A percentile compares a stretch with the other conserved stretches of the same genome.
Evolutionary conservation across 129 eudicot species (phyloP).

Genomic region (Pseudognaphalium luteoalbum): DNA sequence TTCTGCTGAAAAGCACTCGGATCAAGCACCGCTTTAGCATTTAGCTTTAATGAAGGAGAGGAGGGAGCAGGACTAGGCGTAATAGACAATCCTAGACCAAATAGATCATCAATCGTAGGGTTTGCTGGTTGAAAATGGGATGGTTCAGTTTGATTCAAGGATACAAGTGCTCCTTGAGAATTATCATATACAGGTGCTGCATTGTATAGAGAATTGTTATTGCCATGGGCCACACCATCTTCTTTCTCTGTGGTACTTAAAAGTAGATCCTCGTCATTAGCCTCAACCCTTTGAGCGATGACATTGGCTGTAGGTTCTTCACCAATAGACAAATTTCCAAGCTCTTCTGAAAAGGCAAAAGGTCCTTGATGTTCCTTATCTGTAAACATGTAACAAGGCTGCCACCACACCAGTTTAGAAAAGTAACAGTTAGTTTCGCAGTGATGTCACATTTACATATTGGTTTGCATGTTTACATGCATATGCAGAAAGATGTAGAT

Average conservation of each 20-base stretch:
- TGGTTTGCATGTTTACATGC: not conserved
- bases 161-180: slow-evolving; percentile 61
- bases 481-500: slow-evolving; percentile 12
- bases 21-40: slow-evolving; percentile 77
- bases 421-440: slow-evolving; percentile 8
- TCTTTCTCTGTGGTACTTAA: slow-evolving; percentile 75
- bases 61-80: slow-evolving; percentile 50
- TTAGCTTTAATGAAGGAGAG: slow-evolving; percentile 57
- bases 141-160: slow-evolving; percentile 40
- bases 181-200: slow-evolving; percentile 31
- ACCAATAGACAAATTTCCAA: slow-evolving; percentile 65
- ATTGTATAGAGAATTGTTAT: slow-evolving; percentile 42
- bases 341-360: slow-evolving; percentile 83
- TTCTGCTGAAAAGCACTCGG: slow-evolving; percentile 89
- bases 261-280: slow-evolving; percentile 77
- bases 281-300: slow-evolving; percentile 63
- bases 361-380: slow-evolving; percentile 98
- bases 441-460: not conserved
- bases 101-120: slow-evolving; percentile 78
- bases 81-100: slow-evolving; percentile 65
- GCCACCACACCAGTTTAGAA: slow-evolving; percentile 38
- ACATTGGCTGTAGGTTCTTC: slow-evolving; percentile 44
- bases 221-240: slow-evolving; percentile 17
- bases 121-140: slow-evolving; percentile 31
- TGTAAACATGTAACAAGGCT: slow-evolving; percentile 98